Percentiles rank a stretch among this genome's conserved stretches.
Evolutionary conservation across 2,329 filamentous ascomycete species (phyloP).

Genomic region (Xenoacremonium recifei): DNA sequence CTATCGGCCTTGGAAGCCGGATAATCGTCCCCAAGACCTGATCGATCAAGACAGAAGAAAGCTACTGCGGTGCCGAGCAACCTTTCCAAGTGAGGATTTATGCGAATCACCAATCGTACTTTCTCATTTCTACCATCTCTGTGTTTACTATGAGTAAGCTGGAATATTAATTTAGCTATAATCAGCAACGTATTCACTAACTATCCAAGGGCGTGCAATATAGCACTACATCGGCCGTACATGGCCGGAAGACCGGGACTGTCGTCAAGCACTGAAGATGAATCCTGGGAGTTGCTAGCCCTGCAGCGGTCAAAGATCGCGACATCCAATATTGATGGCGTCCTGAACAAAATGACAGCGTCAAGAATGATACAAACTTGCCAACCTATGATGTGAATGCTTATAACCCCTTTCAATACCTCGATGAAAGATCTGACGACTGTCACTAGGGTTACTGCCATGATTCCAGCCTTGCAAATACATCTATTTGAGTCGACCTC

Average conservation of each 20-base stretch:
- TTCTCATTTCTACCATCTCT: background rate
- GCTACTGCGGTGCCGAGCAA: background rate
- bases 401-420: no score
- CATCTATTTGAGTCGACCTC: slow-evolving; percentile 13
- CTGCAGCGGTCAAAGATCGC: background rate
- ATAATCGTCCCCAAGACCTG: background rate
- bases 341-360: background rate
- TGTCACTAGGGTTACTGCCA: slow-evolving; percentile 6
- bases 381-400: slow-evolving; percentile 6
- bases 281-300: background rate
- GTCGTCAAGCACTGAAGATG: background rate
- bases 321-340: background rate
- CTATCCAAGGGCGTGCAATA: background rate
- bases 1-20: background rate
- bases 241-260: background rate
- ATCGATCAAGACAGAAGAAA: background rate
- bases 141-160: background rate
- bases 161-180: no score
- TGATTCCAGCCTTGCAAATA: slow-evolving; percentile 10
- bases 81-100: background rate
- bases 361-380: background rate
- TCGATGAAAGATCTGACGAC: no score
- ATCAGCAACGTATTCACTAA: no score
- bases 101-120: background rate
- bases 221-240: background rate